Percentiles rank a stretch among this genome's conserved stretches.
phyloP scores from a whole-genome alignment of 2,329 filamentous ascomycete species.

The Ophiostoma perfectum region DNA sequence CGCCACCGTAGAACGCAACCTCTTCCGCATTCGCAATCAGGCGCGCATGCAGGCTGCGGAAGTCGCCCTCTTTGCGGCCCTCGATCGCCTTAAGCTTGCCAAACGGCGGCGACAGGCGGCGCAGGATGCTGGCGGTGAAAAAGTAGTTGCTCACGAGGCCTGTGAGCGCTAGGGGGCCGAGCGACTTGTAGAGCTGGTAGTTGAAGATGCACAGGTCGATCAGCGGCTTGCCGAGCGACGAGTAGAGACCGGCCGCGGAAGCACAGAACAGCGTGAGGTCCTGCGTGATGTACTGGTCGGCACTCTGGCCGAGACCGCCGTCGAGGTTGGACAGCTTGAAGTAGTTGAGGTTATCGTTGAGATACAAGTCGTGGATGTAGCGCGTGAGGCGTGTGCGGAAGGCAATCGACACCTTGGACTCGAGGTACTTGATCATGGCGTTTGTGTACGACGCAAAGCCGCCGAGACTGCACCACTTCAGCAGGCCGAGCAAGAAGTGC shows the following conservation, averaged over 20 bases:
- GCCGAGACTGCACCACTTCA: constrained; percentile 93
- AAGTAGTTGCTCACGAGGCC: constrained; percentile 91
- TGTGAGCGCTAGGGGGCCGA: constrained; percentile 80
- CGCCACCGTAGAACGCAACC: constrained; percentile 93
- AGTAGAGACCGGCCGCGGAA: constrained; percentile 86
- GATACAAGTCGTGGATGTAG: constrained; percentile 95
- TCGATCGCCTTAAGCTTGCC: constrained; percentile 96
- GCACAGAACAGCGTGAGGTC: constrained; percentile 94
- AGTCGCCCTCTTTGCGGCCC: constrained; percentile 90
- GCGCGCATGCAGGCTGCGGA: constrained; percentile 82
- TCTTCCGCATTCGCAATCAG: constrained; percentile 96
- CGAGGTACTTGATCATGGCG: constrained; percentile 97
- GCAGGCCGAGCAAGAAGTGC: constrained; percentile 78
- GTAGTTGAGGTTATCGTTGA: constrained; percentile 92
- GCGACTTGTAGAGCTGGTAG: constrained; percentile 87
- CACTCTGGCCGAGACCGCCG: constrained; percentile 83
- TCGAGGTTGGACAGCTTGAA: constrained; percentile 93
- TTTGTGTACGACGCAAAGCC: constrained; percentile 95
- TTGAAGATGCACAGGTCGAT: constrained; percentile 98
- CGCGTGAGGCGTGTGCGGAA: constrained; percentile 91
- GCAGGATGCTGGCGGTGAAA: constrained; percentile 81
- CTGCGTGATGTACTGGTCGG: constrained; percentile 96
- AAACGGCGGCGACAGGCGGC: constrained; percentile 86
- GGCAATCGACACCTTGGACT: constrained; percentile 96
- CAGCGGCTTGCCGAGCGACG: constrained; percentile 92